These are phyloP conservation scores for Hypomontagnella submonticulosa DNA, from an alignment of 495 filamentous ascomycete species.

Conservation along the genomic window DNA sequence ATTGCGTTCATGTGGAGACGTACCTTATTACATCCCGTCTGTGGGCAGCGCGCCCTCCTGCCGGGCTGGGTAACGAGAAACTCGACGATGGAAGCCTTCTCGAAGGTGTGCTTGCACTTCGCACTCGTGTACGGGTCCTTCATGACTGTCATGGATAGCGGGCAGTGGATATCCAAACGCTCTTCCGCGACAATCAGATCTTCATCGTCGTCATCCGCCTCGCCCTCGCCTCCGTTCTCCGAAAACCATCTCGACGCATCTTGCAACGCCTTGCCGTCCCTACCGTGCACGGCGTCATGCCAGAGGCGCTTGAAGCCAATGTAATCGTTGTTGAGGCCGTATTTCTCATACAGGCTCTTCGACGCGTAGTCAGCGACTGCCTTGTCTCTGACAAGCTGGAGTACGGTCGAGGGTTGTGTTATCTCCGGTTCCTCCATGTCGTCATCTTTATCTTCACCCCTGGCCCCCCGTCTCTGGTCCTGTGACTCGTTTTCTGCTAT, in stretches of 20 bases:
- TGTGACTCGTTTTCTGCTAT: conserved; percentile 61
- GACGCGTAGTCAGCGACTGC: conserved; percentile 53
- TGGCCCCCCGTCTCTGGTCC: conserved; percentile 54
- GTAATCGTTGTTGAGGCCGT: conserved; percentile 83
- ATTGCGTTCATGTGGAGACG: background rate
- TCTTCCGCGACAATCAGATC: conserved; percentile 79
- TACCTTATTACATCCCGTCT: conserved; percentile 58
- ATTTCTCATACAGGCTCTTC: conserved; percentile 61
- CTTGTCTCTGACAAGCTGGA: conserved; percentile 51
- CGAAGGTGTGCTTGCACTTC: conserved; percentile 86
- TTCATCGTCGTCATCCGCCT: conserved; percentile 66
- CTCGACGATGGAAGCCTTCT: conserved; percentile 74
- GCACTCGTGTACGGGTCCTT: conserved; percentile 77
- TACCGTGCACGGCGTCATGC: conserved; percentile 77
- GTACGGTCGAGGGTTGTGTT: conserved; percentile 46
- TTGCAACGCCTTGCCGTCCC: conserved; percentile 71
- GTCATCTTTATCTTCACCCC: conserved; percentile 45
- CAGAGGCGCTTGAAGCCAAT: conserved; percentile 78
- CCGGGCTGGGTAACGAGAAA: conserved; percentile 62
- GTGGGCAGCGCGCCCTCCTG: conserved; percentile 53
- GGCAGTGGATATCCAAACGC: conserved; percentile 78
- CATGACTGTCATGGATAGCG: conserved; percentile 80
- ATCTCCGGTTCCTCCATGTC: conserved; percentile 39
- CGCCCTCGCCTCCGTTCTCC: conserved; percentile 49
- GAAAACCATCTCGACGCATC: conserved; percentile 79